Base-by-base conservation (phyloP, 2,329 filamentous ascomycete species). In the Cladosporium sp. region DNA sequence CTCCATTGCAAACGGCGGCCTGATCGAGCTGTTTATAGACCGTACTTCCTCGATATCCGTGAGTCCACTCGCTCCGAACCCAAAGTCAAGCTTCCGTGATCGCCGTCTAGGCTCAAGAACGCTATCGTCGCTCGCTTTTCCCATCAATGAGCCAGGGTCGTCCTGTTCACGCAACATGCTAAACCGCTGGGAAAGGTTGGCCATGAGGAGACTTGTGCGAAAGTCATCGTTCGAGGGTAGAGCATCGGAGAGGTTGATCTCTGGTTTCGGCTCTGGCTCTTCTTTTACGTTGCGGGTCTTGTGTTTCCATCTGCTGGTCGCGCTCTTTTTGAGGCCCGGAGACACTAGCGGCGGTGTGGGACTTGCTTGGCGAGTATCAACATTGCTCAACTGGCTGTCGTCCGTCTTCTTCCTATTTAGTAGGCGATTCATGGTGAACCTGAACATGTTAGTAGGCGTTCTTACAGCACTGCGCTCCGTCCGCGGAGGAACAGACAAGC, bases 111-210 rank as follows among this genome's bases (percentile, higher is more conserved):
- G 89, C 62, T 85, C 89, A 19, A 97, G 76, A 3, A 97, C 92
- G 64, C 92, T 97, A 73, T 97, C 93, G 70, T 97, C 93, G 73
- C 89, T 94, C 15, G 93, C 93, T 73, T 97, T 97, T 58, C 93
- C 93, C 32, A 97, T 82, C 71, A 91, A 89, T 1, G 91, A 93
- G 61, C 79, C 87, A 1, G 93, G 93, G 67, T 97, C 91, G 71
- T 97, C 92, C 71, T 97, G 93, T 73, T 97, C 93, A 67, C 91
- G 82, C 32, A 97, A 78, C 93, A 97, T 97, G 65, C 93, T 97
- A 73, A 99, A 99, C 6, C 94, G 86, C 12, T 92, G 91, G 0
- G 93, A 97, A 4, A 99, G 81, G 40, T 92, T 93, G 0, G 91
- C 92, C 93, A 99, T 96, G 61, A 99, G 80, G 58, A 99, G 77